phyloP scores from a whole-genome alignment of 2,329 filamentous ascomycete genomes.

The Colletotrichum cereale region DNA sequence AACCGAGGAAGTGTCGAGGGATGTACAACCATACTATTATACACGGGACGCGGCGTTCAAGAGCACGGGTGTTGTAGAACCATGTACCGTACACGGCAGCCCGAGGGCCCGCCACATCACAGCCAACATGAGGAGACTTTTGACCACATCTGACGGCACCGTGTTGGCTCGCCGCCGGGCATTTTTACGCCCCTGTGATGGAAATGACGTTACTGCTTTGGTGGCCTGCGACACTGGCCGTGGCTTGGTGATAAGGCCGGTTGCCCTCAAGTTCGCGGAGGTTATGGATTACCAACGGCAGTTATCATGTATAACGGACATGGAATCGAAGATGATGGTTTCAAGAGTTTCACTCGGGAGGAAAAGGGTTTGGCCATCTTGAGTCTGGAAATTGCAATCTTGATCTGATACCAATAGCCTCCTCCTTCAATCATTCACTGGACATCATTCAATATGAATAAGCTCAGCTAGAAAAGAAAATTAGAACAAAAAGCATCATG shows the following conservation, averaged over 20 bases:
- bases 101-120: background rate
- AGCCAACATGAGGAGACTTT: background rate
- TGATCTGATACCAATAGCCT: too few relatives aligned
- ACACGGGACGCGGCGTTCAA: slow-evolving; percentile 33
- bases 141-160: background rate
- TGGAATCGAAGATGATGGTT: too few relatives aligned
- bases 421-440: too few relatives aligned
- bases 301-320: too few relatives aligned
- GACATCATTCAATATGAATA: too few relatives aligned
- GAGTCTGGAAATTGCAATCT: too few relatives aligned
- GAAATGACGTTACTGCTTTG: background rate
- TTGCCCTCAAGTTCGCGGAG: too few relatives aligned
- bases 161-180: background rate
- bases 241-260: background rate
- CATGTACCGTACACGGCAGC: slow-evolving; percentile 33
- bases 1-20: background rate
- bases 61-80: slow-evolving; percentile 32
- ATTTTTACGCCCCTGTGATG: background rate
- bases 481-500: too few relatives aligned
- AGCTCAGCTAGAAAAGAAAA: too few relatives aligned
- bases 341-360: too few relatives aligned
- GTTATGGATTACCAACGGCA: too few relatives aligned
- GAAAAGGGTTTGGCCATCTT: too few relatives aligned
- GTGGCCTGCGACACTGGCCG: background rate
- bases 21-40: slow-evolving; percentile 11